Evolutionary conservation across 768 basidiomycete species (phyloP).

Genomic region (Sporobolomyces pararoseus): DNA sequence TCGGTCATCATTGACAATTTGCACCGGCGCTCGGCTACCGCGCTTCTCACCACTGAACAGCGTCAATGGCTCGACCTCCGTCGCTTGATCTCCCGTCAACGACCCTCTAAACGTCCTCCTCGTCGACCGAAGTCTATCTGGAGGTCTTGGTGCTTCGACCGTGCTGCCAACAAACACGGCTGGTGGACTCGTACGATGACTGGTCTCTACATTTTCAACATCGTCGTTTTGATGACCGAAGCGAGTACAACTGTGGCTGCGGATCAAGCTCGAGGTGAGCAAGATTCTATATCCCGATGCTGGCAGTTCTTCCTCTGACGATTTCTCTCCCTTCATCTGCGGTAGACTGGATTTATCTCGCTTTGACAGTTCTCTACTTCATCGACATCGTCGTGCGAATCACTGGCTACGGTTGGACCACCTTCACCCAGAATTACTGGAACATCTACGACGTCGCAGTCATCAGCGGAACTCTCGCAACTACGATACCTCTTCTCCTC

Average conservation of each 20-base stretch:
- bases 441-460: slow-evolving; percentile 83
- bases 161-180: slow-evolving; percentile 85
- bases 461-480: slow-evolving; percentile 73
- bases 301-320: no score
- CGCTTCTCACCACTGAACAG: slow-evolving; percentile 78
- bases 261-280: slow-evolving; percentile 34
- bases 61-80: slow-evolving; percentile 91
- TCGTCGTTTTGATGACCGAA: slow-evolving; percentile 67
- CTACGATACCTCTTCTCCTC: slow-evolving; percentile 68
- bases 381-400: slow-evolving; percentile 73
- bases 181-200: slow-evolving; percentile 86
- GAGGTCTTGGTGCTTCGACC: slow-evolving; percentile 83
- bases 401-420: slow-evolving; percentile 75
- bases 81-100: slow-evolving; percentile 78
- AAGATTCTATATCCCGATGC: no score
- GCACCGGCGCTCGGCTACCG: slow-evolving; percentile 75
- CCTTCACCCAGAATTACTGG: slow-evolving; percentile 88
- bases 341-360: slow-evolving; percentile 73
- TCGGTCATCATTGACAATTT: slow-evolving; percentile 90
- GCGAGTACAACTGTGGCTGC: slow-evolving; percentile 30
- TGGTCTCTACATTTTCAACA: slow-evolving; percentile 71
- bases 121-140: slow-evolving; percentile 56
- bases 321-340: no score
- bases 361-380: slow-evolving; percentile 66
- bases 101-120: slow-evolving; percentile 76